phyloP scores from a whole-genome alignment of 2,329 filamentous ascomycete genomes.

The Epichloe sylvatica region DNA sequence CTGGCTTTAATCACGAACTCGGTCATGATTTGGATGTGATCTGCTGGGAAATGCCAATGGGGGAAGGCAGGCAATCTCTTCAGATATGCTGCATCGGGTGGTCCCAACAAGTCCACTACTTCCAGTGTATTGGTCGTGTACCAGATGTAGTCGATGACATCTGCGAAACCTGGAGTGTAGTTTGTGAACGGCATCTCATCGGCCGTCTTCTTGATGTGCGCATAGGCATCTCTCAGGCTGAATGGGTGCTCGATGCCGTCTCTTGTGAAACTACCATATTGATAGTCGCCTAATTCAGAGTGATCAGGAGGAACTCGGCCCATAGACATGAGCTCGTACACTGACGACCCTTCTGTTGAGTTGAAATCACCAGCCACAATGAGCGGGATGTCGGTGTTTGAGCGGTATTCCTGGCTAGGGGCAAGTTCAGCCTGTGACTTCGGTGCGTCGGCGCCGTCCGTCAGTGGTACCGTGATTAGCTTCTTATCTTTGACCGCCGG shows the following conservation, averaged over 20 bases:
- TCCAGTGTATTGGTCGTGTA: slow-evolving; percentile 85
- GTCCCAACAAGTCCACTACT: slow-evolving; percentile 69
- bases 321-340: slow-evolving; percentile 77
- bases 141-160: slow-evolving; percentile 95
- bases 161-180: slow-evolving; percentile 85
- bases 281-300: slow-evolving; percentile 61
- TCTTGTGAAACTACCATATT: slow-evolving; percentile 86
- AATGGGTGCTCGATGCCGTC: slow-evolving; percentile 92
- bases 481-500: slow-evolving; percentile 73
- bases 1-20: slow-evolving; percentile 81
- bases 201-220: slow-evolving; percentile 63
- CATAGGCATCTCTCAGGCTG: slow-evolving; percentile 81
- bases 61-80: slow-evolving; percentile 82
- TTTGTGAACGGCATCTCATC: slow-evolving; percentile 89
- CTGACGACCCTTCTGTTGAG: slow-evolving; percentile 71
- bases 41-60: slow-evolving; percentile 86
- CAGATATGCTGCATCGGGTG: slow-evolving; percentile 74
- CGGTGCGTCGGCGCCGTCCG: slow-evolving; percentile 31
- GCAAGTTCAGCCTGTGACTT: slow-evolving; percentile 48
- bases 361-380: slow-evolving; percentile 95
- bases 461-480: slow-evolving; percentile 31
- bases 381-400: slow-evolving; percentile 75
- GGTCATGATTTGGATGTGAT: slow-evolving; percentile 79
- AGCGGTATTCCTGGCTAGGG: slow-evolving; percentile 76
- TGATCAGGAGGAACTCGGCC: slow-evolving; percentile 69